Evolutionary conservation across 2,329 filamentous ascomycete species (phyloP).

Genomic region (Emergomyces orientalis): DNA sequence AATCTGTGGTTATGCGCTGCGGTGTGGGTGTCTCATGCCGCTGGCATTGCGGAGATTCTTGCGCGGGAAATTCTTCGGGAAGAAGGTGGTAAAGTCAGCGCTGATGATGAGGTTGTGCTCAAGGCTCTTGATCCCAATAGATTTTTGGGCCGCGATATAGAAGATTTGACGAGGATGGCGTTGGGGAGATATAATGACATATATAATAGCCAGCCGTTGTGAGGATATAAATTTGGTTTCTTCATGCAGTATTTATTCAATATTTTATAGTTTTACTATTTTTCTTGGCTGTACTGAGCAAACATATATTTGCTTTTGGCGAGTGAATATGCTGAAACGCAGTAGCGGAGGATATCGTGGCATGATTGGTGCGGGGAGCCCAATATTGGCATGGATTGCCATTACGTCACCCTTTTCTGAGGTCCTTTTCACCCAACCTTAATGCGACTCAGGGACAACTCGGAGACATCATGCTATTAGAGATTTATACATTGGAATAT

Average conservation of each 20-base stretch:
- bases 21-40: conserved; percentile 31
- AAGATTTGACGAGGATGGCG: conserved; percentile 18
- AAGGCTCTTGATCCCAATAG: conserved; percentile 21
- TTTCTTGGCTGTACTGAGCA: neutral
- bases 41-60: conserved; percentile 24
- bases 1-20: conserved; percentile 27
- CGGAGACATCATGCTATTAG: neutral
- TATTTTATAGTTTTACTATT: neutral
- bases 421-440: neutral
- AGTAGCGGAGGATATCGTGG: neutral
- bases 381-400: neutral
- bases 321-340: no score
- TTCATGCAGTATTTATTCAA: neutral
- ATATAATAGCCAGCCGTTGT: conserved; percentile 18
- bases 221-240: neutral
- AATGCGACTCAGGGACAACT: neutral
- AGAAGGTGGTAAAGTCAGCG: conserved; percentile 8
- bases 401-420: neutral
- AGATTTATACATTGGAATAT: neutral
- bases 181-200: conserved; percentile 26
- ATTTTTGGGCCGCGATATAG: conserved; percentile 18
- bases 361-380: neutral
- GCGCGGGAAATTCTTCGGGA: conserved; percentile 11
- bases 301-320: no score
- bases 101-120: conserved; percentile 16